phyloP scores from a whole-genome alignment of 768 basidiomycete species.

The Lyophyllum decastes region DNA sequence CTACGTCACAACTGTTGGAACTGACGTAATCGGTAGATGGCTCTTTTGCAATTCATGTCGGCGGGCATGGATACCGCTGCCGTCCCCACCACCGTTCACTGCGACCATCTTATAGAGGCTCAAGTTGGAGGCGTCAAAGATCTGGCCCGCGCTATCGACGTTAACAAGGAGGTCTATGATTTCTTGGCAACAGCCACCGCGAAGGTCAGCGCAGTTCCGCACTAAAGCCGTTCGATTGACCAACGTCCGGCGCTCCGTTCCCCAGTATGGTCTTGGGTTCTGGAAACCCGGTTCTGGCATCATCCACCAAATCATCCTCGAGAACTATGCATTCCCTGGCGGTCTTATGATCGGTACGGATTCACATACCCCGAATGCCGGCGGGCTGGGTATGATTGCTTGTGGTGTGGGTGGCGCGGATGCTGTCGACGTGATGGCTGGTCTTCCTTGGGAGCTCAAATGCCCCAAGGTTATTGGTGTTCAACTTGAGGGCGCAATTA shows the following conservation, averaged over 20 bases:
- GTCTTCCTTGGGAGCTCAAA: slow-evolving; percentile 98
- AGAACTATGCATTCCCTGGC: slow-evolving; percentile 99
- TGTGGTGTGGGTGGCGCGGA: slow-evolving; percentile 99
- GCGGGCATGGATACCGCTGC: slow-evolving; percentile 98
- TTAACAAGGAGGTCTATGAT: slow-evolving; percentile 99
- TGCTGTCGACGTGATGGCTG: slow-evolving; percentile 99
- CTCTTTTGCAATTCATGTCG: slow-evolving; percentile 99
- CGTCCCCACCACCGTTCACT: slow-evolving; percentile 98
- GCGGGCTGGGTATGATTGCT: slow-evolving; percentile 98
- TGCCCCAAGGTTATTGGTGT: slow-evolving; percentile 99
- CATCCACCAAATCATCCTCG: slow-evolving; percentile 98
- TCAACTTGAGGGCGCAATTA: slow-evolving; percentile 91
- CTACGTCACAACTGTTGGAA: slow-evolving; percentile 18
- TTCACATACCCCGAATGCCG: slow-evolving; percentile 98
- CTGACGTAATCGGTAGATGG: slow-evolving; percentile 74
- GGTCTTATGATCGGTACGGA: slow-evolving; percentile 99
- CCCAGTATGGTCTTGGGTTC: slow-evolving; percentile 95
- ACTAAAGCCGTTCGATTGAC: not conserved
- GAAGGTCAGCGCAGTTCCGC: slow-evolving; percentile 51
- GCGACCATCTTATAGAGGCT: slow-evolving; percentile 98
- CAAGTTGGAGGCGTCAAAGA: slow-evolving; percentile 94
- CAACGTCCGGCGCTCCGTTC: too few species aligned
- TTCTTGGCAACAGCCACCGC: slow-evolving; percentile 97
- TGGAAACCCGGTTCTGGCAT: slow-evolving; percentile 99
- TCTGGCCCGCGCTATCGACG: slow-evolving; percentile 86